Evolutionary conservation across 2,329 filamentous ascomycete species (phyloP).

Genomic region (Sphaerulina populicola): DNA sequence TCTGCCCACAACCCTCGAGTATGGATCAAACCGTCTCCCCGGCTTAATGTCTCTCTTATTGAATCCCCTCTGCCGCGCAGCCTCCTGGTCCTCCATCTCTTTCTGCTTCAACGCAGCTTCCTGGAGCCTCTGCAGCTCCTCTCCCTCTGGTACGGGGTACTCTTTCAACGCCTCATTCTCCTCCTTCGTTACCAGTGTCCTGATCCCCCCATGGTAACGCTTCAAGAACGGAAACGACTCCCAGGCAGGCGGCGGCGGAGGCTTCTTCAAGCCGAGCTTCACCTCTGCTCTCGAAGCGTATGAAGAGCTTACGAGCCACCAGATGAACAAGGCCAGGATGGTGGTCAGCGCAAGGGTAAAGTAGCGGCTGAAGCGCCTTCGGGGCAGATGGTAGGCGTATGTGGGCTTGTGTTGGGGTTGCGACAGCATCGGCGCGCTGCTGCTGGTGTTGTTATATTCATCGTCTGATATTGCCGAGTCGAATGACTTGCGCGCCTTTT

Average conservation of each 20-base stretch:
- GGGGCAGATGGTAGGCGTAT: slow-evolving; percentile 31
- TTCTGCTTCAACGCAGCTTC: slow-evolving; percentile 31
- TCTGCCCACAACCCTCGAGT: slow-evolving; percentile 49
- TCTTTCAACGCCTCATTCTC: slow-evolving; percentile 60
- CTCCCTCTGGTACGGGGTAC: slow-evolving; percentile 63
- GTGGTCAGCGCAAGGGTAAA: slow-evolving; percentile 64
- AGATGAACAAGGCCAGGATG: slow-evolving; percentile 66
- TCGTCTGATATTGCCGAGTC: slow-evolving; percentile 14
- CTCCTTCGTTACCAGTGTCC: slow-evolving; percentile 56
- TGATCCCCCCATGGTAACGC: slow-evolving; percentile 82
- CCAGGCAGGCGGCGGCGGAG: slow-evolving; percentile 66
- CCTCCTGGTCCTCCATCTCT: slow-evolving; percentile 33
- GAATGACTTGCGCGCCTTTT: slow-evolving; percentile 32
- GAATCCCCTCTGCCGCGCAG: slow-evolving; percentile 30
- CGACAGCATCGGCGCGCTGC: slow-evolving; percentile 29
- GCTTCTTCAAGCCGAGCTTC: slow-evolving; percentile 44
- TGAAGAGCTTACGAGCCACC: slow-evolving; percentile 54
- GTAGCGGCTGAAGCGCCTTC: slow-evolving; percentile 63
- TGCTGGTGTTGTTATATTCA: slow-evolving; percentile 26
- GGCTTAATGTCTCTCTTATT: slow-evolving; percentile 24
- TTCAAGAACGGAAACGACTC: slow-evolving; percentile 77
- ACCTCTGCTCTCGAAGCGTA: slow-evolving; percentile 43
- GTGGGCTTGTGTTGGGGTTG: slow-evolving; percentile 24
- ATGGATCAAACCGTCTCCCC: slow-evolving; percentile 53
- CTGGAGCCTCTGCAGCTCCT: slow-evolving; percentile 41